Evolutionary conservation across 148 eudicot genomes (phyloP).

Genomic region (Nepenthes mirabilis): DNA sequence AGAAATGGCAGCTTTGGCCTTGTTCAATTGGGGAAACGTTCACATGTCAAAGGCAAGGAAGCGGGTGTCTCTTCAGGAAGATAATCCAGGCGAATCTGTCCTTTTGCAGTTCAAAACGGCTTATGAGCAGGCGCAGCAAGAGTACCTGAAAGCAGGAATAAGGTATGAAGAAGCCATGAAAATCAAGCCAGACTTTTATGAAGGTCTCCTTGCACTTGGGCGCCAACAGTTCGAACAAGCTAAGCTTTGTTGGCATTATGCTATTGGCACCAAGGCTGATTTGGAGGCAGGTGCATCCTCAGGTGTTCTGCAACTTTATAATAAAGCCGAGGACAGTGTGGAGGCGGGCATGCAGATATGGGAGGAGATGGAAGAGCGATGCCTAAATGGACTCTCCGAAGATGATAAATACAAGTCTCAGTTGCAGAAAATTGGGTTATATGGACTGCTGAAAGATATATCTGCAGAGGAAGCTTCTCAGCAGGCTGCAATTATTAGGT

Average conservation of each 20-base stretch:
- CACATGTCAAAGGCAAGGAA: constrained; percentile 71
- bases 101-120: constrained; percentile 38
- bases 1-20: constrained; percentile 87
- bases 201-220: constrained; percentile 83
- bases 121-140: constrained; percentile 73
- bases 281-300: constrained; percentile 30
- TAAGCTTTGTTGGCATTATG: constrained; percentile 68
- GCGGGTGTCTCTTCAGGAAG: constrained; percentile 23
- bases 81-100: constrained; percentile 32
- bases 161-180: constrained; percentile 64
- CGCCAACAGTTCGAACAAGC: constrained; percentile 87
- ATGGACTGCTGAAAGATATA: constrained; percentile 47
- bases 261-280: constrained; percentile 32
- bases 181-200: constrained; percentile 79
- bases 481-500: constrained; percentile 56
- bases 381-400: constrained; percentile 72
- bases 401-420: constrained; percentile 50
- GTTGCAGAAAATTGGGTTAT: constrained; percentile 57
- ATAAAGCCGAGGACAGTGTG: constrained; percentile 89
- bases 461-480: constrained; percentile 62
- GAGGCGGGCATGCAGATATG: constrained; percentile 93
- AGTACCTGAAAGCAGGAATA: constrained; percentile 54
- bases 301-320: constrained; percentile 57
- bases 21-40: constrained; percentile 96
- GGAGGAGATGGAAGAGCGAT: constrained; percentile 90